These are phyloP conservation scores for Hypoxylon cercidicola DNA, from an alignment of 495 filamentous ascomycete genomes.

Conservation along the genomic window DNA sequence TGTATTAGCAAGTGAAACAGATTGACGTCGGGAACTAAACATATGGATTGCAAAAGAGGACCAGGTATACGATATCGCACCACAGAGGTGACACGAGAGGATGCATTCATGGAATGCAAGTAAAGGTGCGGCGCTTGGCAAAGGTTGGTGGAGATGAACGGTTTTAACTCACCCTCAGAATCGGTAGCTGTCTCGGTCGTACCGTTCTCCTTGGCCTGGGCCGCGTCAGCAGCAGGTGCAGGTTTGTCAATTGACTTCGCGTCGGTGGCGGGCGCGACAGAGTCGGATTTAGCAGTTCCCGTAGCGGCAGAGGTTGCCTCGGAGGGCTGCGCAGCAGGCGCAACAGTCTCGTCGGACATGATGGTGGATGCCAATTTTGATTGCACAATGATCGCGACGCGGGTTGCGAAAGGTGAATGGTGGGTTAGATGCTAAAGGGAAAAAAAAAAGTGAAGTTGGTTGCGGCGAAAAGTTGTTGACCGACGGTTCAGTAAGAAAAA, in stretches of 20 bases:
- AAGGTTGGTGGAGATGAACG: constrained; percentile 18
- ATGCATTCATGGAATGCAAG: constrained; percentile 24
- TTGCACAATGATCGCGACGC: constrained; percentile 27
- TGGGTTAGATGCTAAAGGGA: constrained; percentile 8
- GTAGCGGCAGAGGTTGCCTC: constrained; percentile 18
- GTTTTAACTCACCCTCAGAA: constrained; percentile 40
- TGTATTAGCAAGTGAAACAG: constrained; percentile 15
- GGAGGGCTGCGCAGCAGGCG: constrained; percentile 41
- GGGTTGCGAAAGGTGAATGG: constrained; percentile 8
- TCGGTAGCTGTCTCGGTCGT: constrained; percentile 42
- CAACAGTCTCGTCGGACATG: constrained; percentile 47
- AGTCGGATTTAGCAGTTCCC: constrained; percentile 22
- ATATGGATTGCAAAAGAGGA: constrained; percentile 3
- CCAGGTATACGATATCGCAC: constrained; percentile 16
- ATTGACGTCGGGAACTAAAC: not conserved
- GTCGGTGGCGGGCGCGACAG: constrained; percentile 42
- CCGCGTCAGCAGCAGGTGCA: constrained; percentile 21
- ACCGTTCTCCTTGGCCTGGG: constrained; percentile 24
- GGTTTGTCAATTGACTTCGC: constrained; percentile 40
- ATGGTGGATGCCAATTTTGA: constrained; percentile 15
- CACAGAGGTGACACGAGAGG: constrained; percentile 5
- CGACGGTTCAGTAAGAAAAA: constrained; percentile 41
- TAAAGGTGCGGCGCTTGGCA: constrained; percentile 17
- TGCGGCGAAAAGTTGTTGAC: constrained; percentile 43
- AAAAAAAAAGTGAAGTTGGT: constrained; percentile 23